These are phyloP conservation scores for Cenchrus fungigraminus DNA, from an alignment of 176 grass and related monocot species.

Conservation along the genomic window DNA sequence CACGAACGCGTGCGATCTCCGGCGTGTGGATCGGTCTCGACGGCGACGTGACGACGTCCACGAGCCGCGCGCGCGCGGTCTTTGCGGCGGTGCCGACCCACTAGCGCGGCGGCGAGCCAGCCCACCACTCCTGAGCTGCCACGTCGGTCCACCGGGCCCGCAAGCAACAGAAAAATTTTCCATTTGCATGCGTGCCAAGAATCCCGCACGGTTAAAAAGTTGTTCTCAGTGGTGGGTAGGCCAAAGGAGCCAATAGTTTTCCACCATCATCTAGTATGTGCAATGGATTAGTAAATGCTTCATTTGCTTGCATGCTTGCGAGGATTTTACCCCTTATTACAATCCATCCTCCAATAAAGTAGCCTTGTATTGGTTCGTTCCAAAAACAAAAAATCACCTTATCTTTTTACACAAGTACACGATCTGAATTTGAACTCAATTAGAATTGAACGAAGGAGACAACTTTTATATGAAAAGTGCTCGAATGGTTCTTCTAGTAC, in stretches of 20 bases:
- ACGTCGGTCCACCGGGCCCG: not conserved
- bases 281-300: no score
- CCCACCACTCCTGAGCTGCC: not conserved
- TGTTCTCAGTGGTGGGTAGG: constrained; percentile 3
- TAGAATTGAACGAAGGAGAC: no score
- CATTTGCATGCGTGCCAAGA: not conserved
- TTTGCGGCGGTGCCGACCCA: constrained; percentile 40
- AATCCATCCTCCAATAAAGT: no score
- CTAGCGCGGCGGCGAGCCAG: not conserved
- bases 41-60: constrained; percentile 9
- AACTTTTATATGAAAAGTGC: no score
- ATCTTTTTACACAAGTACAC: no score
- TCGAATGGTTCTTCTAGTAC: constrained; percentile 4
- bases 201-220: not conserved
- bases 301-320: no score
- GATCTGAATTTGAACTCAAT: no score
- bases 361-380: no score
- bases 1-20: not conserved
- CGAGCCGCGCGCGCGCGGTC: not conserved
- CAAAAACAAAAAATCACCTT: no score
- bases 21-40: not conserved
- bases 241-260: not conserved
- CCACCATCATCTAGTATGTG: not conserved
- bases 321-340: no score
- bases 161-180: not conserved